Base-by-base conservation (phyloP, 768 basidiomycete genomes). In the Collybia nuda region DNA sequence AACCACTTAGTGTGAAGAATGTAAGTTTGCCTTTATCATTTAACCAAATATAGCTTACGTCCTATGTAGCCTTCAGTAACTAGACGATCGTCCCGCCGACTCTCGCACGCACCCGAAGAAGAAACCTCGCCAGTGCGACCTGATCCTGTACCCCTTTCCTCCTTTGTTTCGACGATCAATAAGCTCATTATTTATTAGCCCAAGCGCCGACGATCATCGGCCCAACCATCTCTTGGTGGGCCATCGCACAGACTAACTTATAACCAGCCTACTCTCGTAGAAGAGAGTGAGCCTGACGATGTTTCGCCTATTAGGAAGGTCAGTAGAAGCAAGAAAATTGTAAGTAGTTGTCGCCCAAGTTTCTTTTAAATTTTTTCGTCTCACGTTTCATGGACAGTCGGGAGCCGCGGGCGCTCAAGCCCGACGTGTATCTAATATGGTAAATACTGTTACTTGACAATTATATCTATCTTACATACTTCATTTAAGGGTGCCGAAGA, bases 161-260 rank as follows among this genome's bases (percentile, higher is more conserved):
- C 15, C 42, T 37, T 17, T 42, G 18, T 17, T 21, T 32, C 47
- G 42, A 56, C 32, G 52, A 44, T 49, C 40, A 44, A 23, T 5
- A 28, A 40, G 61, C 56, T 56, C 32, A 49, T 24, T 2, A 18
- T 37, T 15, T 53, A 21, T 24, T 58, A 90, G 88, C 78, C 85
- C n/a, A 92, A 91, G 62, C 80, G 89, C 49, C 79, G 89, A 35
- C 77, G 90, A 57, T 88, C 88, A 11, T 89, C 90, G 21, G 89
- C 89, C 1, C 85, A 90, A 58, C 89, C 89, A 2, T 74, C 67
- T 18, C 68, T 89, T 39, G 84, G 83, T 42, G 77, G 79, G 3
- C 61, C 80, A 47, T 62, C 62, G 39, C 70, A 70, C 49, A 71
- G 66, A 24, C 53, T 59, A 26, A 66, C 70, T 47, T 63, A 70